These are phyloP conservation scores for Phylloporus rhodoxanthus DNA, from an alignment of 768 basidiomycete genomes.

Conservation along the genomic window DNA sequence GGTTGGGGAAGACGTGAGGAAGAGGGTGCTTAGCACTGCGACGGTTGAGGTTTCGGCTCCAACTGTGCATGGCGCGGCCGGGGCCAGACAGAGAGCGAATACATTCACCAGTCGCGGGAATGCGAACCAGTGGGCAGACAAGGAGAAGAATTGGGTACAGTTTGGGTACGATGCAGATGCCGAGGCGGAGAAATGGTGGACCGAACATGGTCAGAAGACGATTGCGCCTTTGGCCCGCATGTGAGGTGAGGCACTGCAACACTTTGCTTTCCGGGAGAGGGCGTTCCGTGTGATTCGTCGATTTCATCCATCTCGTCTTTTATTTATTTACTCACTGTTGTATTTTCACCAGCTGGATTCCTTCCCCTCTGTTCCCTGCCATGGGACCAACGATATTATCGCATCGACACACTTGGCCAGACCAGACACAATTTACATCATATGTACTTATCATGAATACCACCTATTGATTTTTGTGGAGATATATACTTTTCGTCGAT, in stretches of 20 bases:
- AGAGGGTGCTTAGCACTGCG: conserved; percentile 9
- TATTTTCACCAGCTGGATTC: not conserved
- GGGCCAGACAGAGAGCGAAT: not conserved
- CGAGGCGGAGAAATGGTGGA: conserved; percentile 49
- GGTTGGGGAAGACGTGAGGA: conserved; percentile 9
- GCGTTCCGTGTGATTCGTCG: not conserved
- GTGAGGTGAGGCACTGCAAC: not conserved
- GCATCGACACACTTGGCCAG: not conserved
- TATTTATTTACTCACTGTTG: not conserved
- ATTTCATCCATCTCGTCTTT: not conserved
- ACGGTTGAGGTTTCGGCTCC: not conserved
- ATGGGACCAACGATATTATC: not conserved
- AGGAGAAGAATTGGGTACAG: conserved; percentile 39
- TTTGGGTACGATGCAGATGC: conserved; percentile 53
- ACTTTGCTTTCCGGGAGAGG: not conserved
- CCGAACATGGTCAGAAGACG: conserved; percentile 22
- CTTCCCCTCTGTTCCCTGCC: not conserved
- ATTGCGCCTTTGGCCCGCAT: conserved; percentile 12
- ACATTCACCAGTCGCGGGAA: conserved; percentile 24
- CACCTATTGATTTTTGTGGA: not conserved
- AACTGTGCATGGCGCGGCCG: not conserved
- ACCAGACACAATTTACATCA: not conserved
- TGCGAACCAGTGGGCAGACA: conserved; percentile 56
- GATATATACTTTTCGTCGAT: not conserved
- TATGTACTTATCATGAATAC: not conserved